Evolutionary conservation across 768 basidiomycete genomes (phyloP).

Genomic region (Boletus edulis): DNA sequence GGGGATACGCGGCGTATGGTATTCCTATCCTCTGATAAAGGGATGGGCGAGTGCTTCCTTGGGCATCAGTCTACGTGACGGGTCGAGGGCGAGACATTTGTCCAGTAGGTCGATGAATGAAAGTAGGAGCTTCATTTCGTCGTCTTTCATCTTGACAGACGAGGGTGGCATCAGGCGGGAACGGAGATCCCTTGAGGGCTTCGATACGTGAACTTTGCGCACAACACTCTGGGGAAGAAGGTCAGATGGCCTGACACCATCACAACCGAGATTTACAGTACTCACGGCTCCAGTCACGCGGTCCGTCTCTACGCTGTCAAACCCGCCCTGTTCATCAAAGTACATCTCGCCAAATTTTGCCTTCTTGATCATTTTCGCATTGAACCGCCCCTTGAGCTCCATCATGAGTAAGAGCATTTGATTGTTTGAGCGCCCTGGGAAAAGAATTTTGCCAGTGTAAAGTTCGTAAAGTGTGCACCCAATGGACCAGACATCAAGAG

Average conservation of each 20-base stretch:
- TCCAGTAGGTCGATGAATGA: slow-evolving; percentile 90
- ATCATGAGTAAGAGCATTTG: slow-evolving; percentile 98
- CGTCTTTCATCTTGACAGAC: slow-evolving; percentile 79
- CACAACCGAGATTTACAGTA: slow-evolving; percentile 20
- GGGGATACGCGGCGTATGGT: slow-evolving; percentile 7
- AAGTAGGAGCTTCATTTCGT: slow-evolving; percentile 75
- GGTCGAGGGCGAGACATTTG: slow-evolving; percentile 86
- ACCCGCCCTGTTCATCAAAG: slow-evolving; percentile 91
- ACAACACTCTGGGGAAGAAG: slow-evolving; percentile 62
- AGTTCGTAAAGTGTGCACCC: slow-evolving; percentile 97
- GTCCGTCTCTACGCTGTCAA: slow-evolving; percentile 80
- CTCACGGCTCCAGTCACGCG: slow-evolving; percentile 80
- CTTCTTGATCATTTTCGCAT: slow-evolving; percentile 91
- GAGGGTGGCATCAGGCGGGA: slow-evolving; percentile 79
- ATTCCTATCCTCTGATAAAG: slow-evolving; percentile 63
- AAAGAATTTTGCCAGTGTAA: slow-evolving; percentile 95
- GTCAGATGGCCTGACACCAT: slow-evolving; percentile 19
- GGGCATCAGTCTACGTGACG: slow-evolving; percentile 81
- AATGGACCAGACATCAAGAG: slow-evolving; percentile 95
- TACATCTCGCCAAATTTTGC: slow-evolving; percentile 89
- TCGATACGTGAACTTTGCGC: slow-evolving; percentile 78
- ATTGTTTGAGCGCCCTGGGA: slow-evolving; percentile 95
- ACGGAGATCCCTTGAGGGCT: slow-evolving; percentile 78
- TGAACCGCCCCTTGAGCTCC: slow-evolving; percentile 95
- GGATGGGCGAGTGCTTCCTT: slow-evolving; percentile 86